Evolutionary conservation across 192 early-diverging fungal genomes (phyloP).

Genomic region (Chytriomyces sp.): DNA sequence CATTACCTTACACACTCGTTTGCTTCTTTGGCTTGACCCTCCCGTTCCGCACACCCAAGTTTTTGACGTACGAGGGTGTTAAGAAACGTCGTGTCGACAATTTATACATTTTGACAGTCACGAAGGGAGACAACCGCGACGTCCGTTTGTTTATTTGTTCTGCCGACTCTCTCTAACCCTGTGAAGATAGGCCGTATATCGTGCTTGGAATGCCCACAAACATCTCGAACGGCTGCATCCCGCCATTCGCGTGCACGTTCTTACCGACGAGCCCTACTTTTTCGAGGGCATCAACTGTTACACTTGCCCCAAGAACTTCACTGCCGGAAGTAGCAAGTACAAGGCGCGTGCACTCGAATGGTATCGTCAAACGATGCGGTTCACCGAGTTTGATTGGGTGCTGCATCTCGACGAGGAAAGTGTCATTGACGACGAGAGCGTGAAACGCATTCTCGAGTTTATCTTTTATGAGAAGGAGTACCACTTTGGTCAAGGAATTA

Average conservation of each 20-base stretch:
- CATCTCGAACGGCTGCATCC: slow-evolving; percentile 54
- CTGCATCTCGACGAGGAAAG: slow-evolving; percentile 56
- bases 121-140: slow-evolving; percentile 54
- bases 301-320: slow-evolving; percentile 52
- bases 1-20: slow-evolving; percentile 61
- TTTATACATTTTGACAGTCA: slow-evolving; percentile 60
- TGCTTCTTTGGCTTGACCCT: slow-evolving; percentile 60
- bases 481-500: slow-evolving; percentile 52
- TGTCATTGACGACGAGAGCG: slow-evolving; percentile 52
- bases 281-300: slow-evolving; percentile 59
- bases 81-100: slow-evolving; percentile 46
- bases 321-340: slow-evolving; percentile 44
- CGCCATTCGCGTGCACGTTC: slow-evolving; percentile 52
- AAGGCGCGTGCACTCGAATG: slow-evolving; percentile 58
- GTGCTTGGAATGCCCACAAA: slow-evolving; percentile 51
- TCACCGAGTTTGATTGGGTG: slow-evolving; percentile 58
- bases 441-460: slow-evolving; percentile 43
- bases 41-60: slow-evolving; percentile 63
- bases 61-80: slow-evolving; percentile 41
- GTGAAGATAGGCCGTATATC: slow-evolving; percentile 40
- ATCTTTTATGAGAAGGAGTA: slow-evolving; percentile 47
- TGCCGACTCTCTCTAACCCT: not conserved
- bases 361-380: slow-evolving; percentile 53
- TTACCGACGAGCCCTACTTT: slow-evolving; percentile 57
- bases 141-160: not conserved